Conservation (phyloP, 1,139 yeast genomes). For the Kurtzmaniella quercitrusa region DNA sequence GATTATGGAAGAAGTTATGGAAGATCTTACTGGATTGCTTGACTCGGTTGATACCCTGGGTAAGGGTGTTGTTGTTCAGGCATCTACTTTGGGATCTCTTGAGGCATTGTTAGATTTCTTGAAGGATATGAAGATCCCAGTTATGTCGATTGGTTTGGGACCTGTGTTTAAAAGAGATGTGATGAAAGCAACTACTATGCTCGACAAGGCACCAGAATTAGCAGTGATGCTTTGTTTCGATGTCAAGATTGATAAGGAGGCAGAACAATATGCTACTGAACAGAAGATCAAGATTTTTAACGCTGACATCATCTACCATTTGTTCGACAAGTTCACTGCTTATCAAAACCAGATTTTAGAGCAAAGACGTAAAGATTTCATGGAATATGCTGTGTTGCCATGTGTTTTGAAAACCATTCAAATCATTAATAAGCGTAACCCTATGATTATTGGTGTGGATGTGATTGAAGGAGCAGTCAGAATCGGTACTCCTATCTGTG, state of each 20-base stretch:
- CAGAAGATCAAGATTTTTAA: slow-evolving; percentile 87
- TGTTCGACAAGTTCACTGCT: slow-evolving; percentile 91
- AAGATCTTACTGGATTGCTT: slow-evolving; percentile 88
- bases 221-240: slow-evolving; percentile 98
- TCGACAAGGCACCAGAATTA: slow-evolving; percentile 90
- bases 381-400: slow-evolving; percentile 90
- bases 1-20: slow-evolving; percentile 97
- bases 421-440: slow-evolving; percentile 97
- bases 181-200: slow-evolving; percentile 95
- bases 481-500: slow-evolving; percentile 93
- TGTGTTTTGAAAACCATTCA: slow-evolving; percentile 92
- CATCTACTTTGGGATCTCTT: slow-evolving; percentile 94
- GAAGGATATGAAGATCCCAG: slow-evolving; percentile 98
- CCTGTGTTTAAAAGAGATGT: slow-evolving; percentile 98
- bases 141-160: slow-evolving; percentile 96
- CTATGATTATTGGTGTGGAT: slow-evolving; percentile 99
- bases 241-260: slow-evolving; percentile 95
- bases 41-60: slow-evolving; percentile 95
- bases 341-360: slow-evolving; percentile 87
- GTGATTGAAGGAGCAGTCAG: slow-evolving; percentile 87
- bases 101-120: slow-evolving; percentile 96
- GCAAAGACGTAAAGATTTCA: slow-evolving; percentile 83
- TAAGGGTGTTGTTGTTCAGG: slow-evolving; percentile 96
- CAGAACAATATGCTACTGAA: slow-evolving; percentile 95
- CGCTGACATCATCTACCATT: slow-evolving; percentile 94